These are phyloP conservation scores for Globisporangium paddicum DNA, from an alignment of 352 stramenopile genomes.

Conservation along the genomic window DNA sequence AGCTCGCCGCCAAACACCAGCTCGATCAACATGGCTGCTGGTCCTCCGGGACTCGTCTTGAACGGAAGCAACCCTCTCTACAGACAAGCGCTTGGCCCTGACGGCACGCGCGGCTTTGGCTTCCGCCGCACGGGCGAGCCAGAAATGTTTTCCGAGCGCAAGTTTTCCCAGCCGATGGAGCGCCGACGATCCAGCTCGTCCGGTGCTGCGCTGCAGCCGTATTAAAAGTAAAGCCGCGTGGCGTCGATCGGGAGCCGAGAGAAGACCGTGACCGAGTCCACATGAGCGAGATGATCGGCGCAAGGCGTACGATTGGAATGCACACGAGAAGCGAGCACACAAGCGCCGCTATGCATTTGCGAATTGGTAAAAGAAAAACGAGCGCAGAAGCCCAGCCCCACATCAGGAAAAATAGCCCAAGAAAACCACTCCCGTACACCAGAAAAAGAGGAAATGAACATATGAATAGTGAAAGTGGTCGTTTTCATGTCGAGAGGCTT, in stretches of 20 bases:
- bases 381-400: background rate
- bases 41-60: constrained; percentile 34
- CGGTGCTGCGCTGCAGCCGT: constrained; percentile 23
- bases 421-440: background rate
- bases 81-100: constrained; percentile 69
- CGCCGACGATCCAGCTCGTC: constrained; percentile 76
- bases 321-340: constrained; percentile 1
- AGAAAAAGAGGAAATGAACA: constrained; percentile 2
- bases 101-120: constrained; percentile 78
- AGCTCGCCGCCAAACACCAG: constrained; percentile 36
- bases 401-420: background rate
- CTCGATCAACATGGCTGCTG: constrained; percentile 16
- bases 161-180: constrained; percentile 46
- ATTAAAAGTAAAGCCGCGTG: constrained; percentile 12
- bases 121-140: constrained; percentile 60
- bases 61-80: constrained; percentile 57
- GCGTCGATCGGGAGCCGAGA: background rate
- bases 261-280: background rate
- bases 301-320: constrained; percentile 6
- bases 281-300: background rate
- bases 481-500: background rate
- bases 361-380: constrained; percentile 5
- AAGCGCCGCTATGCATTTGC: background rate
- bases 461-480: constrained; percentile 9
- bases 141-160: constrained; percentile 54